These are phyloP conservation scores for Nicotiana otophora DNA, from an alignment of 257 asterid genomes.

Conservation along the genomic window DNA sequence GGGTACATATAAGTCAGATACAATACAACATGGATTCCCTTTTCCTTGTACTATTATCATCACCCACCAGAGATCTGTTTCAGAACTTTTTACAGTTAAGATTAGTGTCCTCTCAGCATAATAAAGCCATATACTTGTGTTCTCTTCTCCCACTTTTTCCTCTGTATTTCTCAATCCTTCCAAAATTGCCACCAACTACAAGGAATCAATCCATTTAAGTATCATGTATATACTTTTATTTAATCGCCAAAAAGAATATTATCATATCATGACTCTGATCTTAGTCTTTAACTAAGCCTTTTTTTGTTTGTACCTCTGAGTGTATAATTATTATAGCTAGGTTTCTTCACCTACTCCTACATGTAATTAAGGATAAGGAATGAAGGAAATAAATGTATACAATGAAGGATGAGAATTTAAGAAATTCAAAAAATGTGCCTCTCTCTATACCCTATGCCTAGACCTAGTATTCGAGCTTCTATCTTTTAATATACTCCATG, in stretches of 20 bases:
- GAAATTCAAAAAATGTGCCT: not conserved
- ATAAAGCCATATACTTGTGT: conserved; percentile 50
- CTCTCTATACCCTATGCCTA: conserved; percentile 26
- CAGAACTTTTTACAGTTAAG: not conserved
- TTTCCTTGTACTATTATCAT: conserved; percentile 40
- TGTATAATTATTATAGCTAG: not conserved
- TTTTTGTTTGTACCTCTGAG: conserved; percentile 31
- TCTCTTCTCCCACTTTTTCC: conserved; percentile 42
- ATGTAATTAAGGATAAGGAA: conserved; percentile 13
- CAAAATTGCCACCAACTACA: conserved; percentile 82
- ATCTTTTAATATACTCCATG: not conserved
- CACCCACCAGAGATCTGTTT: conserved; percentile 6
- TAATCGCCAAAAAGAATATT: conserved; percentile 50
- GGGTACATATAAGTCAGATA: conserved; percentile 43
- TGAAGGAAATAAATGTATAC: conserved; percentile 22
- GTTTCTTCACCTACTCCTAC: not conserved
- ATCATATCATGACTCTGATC: conserved; percentile 37
- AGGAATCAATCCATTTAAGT: conserved; percentile 67
- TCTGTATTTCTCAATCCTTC: conserved; percentile 58
- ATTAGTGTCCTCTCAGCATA: not conserved
- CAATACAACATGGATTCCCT: conserved; percentile 80
- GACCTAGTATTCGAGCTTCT: conserved; percentile 17
- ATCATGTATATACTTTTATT: conserved; percentile 35
- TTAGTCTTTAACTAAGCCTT: conserved; percentile 31
- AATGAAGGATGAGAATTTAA: not conserved